Conservation (phyloP, 2,329 filamentous ascomycete genomes). For the Ilyonectria robusta region DNA sequence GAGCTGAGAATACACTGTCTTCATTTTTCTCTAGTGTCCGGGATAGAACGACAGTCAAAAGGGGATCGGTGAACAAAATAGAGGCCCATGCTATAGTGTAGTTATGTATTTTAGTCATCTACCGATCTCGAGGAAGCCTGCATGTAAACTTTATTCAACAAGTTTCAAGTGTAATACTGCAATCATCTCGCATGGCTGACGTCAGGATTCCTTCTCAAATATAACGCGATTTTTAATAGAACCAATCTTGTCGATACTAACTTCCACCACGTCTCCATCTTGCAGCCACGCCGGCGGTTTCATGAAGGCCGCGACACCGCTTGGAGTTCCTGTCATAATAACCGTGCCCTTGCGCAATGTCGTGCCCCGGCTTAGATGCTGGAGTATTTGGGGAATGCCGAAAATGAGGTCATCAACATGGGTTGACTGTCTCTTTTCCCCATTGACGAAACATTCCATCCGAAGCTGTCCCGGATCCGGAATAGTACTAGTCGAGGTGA, state of each 20-base stretch:
- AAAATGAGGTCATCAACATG: slow-evolving; percentile 16
- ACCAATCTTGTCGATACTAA: slow-evolving; percentile 10
- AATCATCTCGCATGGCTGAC: too few species aligned
- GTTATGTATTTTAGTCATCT: too few species aligned
- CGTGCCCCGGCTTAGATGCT: slow-evolving; percentile 1
- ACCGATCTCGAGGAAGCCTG: too few species aligned
- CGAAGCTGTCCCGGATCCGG: background rate
- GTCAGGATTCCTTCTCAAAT: background rate
- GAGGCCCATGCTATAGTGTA: too few species aligned
- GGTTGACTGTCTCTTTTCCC: slow-evolving; percentile 9
- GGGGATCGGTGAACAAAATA: too few species aligned
- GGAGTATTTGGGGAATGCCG: background rate
- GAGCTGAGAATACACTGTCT: too few species aligned
- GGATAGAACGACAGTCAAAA: too few species aligned
- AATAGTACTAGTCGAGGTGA: background rate
- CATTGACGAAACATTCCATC: slow-evolving; percentile 13
- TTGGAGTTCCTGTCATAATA: slow-evolving; percentile 16
- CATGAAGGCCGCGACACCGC: slow-evolving; percentile 22
- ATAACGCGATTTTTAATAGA: background rate
- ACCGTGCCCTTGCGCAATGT: slow-evolving; percentile 15
- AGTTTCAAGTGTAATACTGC: too few species aligned
- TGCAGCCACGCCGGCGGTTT: slow-evolving; percentile 16
- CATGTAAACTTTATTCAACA: too few species aligned
- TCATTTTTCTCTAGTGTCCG: too few species aligned
- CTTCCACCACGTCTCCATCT: slow-evolving; percentile 13